Base-by-base conservation (phyloP, 768 basidiomycete genomes). In the Rhizopogon sp. region DNA sequence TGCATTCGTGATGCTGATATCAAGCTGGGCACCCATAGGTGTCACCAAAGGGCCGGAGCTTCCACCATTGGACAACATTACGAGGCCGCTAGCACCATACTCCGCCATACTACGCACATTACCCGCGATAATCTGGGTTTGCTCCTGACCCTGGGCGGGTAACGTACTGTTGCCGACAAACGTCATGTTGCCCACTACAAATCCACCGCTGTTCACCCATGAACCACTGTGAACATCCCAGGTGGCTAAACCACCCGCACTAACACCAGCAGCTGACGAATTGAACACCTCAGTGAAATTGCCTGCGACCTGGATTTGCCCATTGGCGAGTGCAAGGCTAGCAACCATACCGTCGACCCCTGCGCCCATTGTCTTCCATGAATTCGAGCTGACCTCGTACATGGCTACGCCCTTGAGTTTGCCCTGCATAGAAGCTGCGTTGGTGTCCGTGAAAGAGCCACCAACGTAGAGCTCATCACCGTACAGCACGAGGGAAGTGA, bases 371-470 rank as follows among this genome's bases (percentile, higher is more conserved):
- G 87, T 55, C 13, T 69, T 70, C 94, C 94, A 98, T 9, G 77
- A 64, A 56, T 85, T 79, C 31, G 74, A 75, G 50, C 72, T 62
- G 10, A 92, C 72, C 59, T 93, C 79, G 68, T 93, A 98, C 52
- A 81, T 64, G 0, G 86, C 92, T 33, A 96, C 69, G 37, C 84
- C 79, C 43, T 69, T 69, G 37, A 93, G 71, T 35, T 70, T 72
- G 52, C 80, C 79, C 44, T 77, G 72, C 2, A 75, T 78, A 0
- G 85, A 81, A 14, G 76, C 72, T 5, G 77, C 72, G 1, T 69
- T 67, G 0, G 92, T 89, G 58, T 89, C 85, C 0, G 76, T 79
- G 74, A 99, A 99, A 0, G 83, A 75, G 1, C 97, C 97, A n/a
- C 93, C 96, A 40, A 95, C 83, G 66, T 80, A 97, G 10, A 98